Conservation (phyloP, 2,329 filamentous ascomycete genomes). For the Talaromyces sp. region DNA sequence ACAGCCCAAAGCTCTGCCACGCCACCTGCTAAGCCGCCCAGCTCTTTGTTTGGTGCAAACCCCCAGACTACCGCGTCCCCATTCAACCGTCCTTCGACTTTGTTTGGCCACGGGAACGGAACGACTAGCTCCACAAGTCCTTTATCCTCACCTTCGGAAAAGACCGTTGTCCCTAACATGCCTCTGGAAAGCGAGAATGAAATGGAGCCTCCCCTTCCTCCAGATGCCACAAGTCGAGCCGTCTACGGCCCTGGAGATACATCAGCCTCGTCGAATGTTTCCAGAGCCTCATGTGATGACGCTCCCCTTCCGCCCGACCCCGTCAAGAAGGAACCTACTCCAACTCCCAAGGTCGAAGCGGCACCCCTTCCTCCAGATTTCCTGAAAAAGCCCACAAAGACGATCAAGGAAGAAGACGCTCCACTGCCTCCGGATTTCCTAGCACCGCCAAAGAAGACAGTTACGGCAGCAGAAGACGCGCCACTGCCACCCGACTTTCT, state of each 20-base stretch:
- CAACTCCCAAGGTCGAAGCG: conserved; percentile 13
- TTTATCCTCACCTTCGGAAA: conserved; percentile 26
- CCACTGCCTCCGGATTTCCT: conserved; percentile 17
- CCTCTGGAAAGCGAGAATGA: conserved; percentile 27
- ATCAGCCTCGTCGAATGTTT: conserved; percentile 40
- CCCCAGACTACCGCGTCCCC: conserved; percentile 19
- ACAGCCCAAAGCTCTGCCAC: conserved; percentile 17
- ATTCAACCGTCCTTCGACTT: conserved; percentile 25
- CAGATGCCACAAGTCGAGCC: conserved; percentile 42
- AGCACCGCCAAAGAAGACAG: conserved; percentile 10
- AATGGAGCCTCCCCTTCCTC: conserved; percentile 38
- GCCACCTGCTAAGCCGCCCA: conserved; percentile 22
- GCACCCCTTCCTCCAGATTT: conserved; percentile 23
- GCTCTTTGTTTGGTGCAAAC: conserved; percentile 28
- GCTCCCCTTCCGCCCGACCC: conserved; percentile 30
- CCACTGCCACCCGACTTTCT: conserved; percentile 21
- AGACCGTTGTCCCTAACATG: conserved; percentile 22
- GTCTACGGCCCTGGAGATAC: conserved; percentile 43
- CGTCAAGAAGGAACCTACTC: neutral
- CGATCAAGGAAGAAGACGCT: conserved; percentile 12
- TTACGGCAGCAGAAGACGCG: conserved; percentile 15
- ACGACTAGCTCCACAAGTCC: conserved; percentile 20
- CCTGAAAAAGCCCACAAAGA: conserved; percentile 3
- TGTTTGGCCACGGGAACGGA: conserved; percentile 21
- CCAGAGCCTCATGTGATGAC: conserved; percentile 35